Evolutionary conservation across 2,329 filamentous ascomycete genomes (phyloP).

Genomic region (Sarocladium strictum): DNA sequence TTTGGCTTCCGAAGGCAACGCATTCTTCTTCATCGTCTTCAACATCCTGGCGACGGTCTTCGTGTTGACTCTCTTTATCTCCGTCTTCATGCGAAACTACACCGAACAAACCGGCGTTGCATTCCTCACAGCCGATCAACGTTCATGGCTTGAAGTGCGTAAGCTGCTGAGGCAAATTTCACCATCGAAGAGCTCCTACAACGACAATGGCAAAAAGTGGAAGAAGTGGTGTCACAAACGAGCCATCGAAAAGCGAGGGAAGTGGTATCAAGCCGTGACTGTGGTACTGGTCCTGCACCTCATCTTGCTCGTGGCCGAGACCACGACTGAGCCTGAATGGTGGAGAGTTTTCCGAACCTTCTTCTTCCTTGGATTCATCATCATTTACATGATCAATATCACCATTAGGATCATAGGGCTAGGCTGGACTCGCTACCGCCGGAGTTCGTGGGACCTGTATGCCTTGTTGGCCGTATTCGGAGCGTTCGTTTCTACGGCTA

Average conservation of each 20-base stretch:
- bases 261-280: constrained; percentile 83
- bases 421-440: constrained; percentile 85
- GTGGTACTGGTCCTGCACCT: constrained; percentile 75
- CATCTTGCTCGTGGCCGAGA: constrained; percentile 78
- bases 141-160: constrained; percentile 91
- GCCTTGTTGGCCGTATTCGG: constrained; percentile 74
- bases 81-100: constrained; percentile 99
- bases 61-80: constrained; percentile 93
- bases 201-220: constrained; percentile 65
- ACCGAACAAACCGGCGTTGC: constrained; percentile 97
- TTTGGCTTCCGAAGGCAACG: constrained; percentile 72
- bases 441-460: constrained; percentile 94
- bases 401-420: constrained; percentile 79
- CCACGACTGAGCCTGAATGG: constrained; percentile 63
- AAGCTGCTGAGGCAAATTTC: constrained; percentile 90
- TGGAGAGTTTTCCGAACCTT: constrained; percentile 70
- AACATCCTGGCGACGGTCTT: constrained; percentile 96
- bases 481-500: constrained; percentile 71
- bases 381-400: constrained; percentile 80
- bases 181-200: constrained; percentile 85
- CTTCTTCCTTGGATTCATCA: constrained; percentile 74
- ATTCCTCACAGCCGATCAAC: constrained; percentile 89
- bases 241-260: constrained; percentile 88
- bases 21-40: constrained; percentile 91
- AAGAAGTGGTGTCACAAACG: constrained; percentile 93